Evolutionary conservation across 164 flowering plant species (phyloP).

Genomic region (Vitis rupestris): DNA sequence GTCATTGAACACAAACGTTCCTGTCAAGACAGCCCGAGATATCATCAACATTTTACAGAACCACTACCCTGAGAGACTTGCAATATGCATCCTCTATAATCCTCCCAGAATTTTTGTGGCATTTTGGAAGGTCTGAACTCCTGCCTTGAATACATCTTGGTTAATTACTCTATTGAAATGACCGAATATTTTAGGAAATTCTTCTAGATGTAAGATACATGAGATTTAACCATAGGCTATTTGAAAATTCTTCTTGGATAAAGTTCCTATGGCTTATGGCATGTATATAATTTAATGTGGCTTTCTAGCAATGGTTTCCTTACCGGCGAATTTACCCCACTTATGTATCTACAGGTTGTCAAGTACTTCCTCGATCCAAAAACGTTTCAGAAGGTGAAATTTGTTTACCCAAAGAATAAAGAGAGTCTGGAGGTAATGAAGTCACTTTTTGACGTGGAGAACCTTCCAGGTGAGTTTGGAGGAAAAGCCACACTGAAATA

Average conservation of each 20-base stretch:
- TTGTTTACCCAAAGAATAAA: conserved; percentile 65
- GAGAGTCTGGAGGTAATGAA: conserved; percentile 71
- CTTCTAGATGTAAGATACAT: too few relatives aligned
- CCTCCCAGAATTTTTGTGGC: conserved; percentile 82
- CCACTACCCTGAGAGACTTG: conserved; percentile 90
- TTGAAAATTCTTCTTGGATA: too few relatives aligned
- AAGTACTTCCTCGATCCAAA: conserved; percentile 71
- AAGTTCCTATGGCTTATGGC: too few relatives aligned
- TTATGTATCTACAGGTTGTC: conserved; percentile 44
- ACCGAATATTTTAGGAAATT: neutral
- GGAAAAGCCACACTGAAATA: conserved; percentile 59
- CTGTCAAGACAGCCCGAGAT: conserved; percentile 64
- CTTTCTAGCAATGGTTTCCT: neutral
- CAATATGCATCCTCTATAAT: conserved; percentile 59
- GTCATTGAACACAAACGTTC: conserved; percentile 43
- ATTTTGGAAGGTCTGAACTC: conserved; percentile 59
- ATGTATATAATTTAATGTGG: too few relatives aligned
- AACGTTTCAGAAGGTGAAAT: conserved; percentile 70
- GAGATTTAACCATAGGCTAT: too few relatives aligned
- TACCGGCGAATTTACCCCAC: neutral
- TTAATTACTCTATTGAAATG: neutral
- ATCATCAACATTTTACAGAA: conserved; percentile 58
- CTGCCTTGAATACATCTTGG: neutral
- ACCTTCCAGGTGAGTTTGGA: conserved; percentile 79
- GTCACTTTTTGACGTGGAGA: conserved; percentile 62